Evolutionary conservation across 805 yeast species (phyloP).

Genomic region (Ogataea philodendri): DNA sequence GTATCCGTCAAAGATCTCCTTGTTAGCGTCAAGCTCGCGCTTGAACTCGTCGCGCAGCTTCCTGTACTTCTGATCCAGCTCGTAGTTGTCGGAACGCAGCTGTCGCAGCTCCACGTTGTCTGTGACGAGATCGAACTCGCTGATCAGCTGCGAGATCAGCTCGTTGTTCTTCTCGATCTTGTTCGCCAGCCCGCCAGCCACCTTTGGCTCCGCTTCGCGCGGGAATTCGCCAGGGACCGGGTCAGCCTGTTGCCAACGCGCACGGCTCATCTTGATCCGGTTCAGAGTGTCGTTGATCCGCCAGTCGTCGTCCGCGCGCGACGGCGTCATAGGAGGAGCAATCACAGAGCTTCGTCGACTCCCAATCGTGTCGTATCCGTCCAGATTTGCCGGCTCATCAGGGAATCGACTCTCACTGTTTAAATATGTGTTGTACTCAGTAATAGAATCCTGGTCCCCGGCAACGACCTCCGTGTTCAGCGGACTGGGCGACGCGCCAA

Average conservation of each 20-base stretch:
- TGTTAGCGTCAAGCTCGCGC: slow-evolving; percentile 22
- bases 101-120: slow-evolving; percentile 15
- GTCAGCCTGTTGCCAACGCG: slow-evolving; percentile 15
- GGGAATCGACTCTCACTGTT: slow-evolving; percentile 22
- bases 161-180: slow-evolving; percentile 17
- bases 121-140: slow-evolving; percentile 16
- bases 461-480: slow-evolving; percentile 15
- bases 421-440: slow-evolving; percentile 14
- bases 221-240: slow-evolving; percentile 22
- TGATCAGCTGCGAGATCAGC: slow-evolving; percentile 11
- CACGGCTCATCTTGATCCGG: slow-evolving; percentile 19
- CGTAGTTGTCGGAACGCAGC: slow-evolving; percentile 16
- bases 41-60: slow-evolving; percentile 27
- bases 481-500: slow-evolving; percentile 20
- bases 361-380: slow-evolving; percentile 32
- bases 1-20: slow-evolving; percentile 28
- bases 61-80: slow-evolving; percentile 19
- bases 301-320: slow-evolving; percentile 16
- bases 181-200: slow-evolving; percentile 2
- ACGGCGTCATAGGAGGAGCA: slow-evolving; percentile 23
- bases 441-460: slow-evolving; percentile 12
- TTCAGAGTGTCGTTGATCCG: slow-evolving; percentile 25
- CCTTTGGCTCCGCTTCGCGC: background rate
- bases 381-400: no score
- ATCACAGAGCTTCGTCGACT: slow-evolving; percentile 21